Evolutionary conservation across 371 early-diverging fungal species (phyloP).

Genomic region (Zancudomyces culisetae): DNA sequence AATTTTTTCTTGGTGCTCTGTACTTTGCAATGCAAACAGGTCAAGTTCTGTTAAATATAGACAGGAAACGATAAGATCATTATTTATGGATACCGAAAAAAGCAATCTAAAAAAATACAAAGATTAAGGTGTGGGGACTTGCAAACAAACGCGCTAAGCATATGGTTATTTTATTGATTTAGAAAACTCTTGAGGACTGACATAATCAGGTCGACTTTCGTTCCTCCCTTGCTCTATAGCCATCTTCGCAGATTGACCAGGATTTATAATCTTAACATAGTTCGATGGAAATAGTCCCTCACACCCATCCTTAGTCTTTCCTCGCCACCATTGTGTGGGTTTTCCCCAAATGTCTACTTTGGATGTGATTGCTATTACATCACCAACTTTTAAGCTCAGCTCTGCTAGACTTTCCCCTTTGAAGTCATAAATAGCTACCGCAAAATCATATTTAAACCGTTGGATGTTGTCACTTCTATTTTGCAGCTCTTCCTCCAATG

Average conservation of each 20-base stretch:
- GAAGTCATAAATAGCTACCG: constrained; percentile 74
- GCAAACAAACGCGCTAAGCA: not conserved
- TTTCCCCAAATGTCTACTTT: constrained; percentile 57
- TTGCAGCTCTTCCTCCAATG: not conserved
- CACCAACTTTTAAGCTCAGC: constrained; percentile 61
- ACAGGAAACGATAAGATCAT: no score
- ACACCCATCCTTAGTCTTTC: constrained; percentile 53
- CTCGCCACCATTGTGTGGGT: constrained; percentile 85
- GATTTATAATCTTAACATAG: constrained; percentile 35
- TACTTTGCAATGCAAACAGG: no score
- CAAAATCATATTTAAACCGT: constrained; percentile 81
- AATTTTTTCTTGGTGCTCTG: no score
- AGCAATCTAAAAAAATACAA: not conserved
- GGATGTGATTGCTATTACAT: constrained; percentile 61
- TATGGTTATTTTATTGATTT: not conserved
- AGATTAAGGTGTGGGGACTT: not conserved
- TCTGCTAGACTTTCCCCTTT: constrained; percentile 52
- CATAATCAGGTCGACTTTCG: not conserved
- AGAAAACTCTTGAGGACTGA: not conserved
- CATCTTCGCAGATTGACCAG: constrained; percentile 2
- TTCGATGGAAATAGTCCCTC: constrained; percentile 82
- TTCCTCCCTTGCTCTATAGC: not conserved
- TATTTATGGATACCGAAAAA: no score
- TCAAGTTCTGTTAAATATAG: no score
- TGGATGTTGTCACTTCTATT: constrained; percentile 14